phyloP scores from a whole-genome alignment of 805 yeast genomes.

The Pachysolen tannophilus region DNA sequence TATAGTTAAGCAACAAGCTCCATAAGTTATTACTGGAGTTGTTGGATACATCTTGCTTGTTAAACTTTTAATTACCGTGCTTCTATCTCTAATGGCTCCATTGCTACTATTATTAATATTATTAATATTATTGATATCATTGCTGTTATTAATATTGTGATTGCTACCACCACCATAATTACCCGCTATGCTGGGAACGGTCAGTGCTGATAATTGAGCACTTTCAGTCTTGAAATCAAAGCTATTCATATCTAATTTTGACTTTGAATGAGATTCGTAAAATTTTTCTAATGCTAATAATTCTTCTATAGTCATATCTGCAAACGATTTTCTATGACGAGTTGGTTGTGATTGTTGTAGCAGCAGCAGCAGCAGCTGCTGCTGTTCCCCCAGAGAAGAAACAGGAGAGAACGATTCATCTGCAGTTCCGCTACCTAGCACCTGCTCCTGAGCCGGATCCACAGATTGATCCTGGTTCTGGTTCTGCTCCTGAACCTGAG shows the following conservation, averaged over 20 bases:
- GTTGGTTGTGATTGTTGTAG: background rate
- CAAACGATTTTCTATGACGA: conserved; percentile 34
- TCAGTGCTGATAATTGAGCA: conserved; percentile 26
- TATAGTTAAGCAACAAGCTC: conserved; percentile 31
- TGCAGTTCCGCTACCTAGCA: too few species aligned
- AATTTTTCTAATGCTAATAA: conserved; percentile 47
- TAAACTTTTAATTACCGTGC: background rate
- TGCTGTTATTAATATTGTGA: too few species aligned
- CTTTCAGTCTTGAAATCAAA: too few species aligned
- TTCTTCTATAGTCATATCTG: conserved; percentile 47
- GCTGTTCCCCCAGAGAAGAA: background rate
- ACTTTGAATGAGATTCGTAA: conserved; percentile 28
- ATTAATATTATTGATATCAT: too few species aligned
- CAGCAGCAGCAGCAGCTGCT: background rate
- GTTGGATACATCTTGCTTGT: conserved; percentile 23
- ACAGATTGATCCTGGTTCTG: conserved; percentile 6
- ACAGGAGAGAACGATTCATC: too few species aligned
- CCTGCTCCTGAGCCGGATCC: background rate
- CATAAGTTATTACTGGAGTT: conserved; percentile 21
- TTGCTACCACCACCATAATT: conserved; percentile 10
- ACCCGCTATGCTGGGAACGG: conserved; percentile 11
- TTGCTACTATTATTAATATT: too few species aligned
- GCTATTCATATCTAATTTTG: conserved; percentile 29
- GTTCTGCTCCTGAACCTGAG: conserved; percentile 13
- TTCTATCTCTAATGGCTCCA: too few species aligned